phyloP scores from a whole-genome alignment of 306 rosid species.

The Datisca glomerata region DNA sequence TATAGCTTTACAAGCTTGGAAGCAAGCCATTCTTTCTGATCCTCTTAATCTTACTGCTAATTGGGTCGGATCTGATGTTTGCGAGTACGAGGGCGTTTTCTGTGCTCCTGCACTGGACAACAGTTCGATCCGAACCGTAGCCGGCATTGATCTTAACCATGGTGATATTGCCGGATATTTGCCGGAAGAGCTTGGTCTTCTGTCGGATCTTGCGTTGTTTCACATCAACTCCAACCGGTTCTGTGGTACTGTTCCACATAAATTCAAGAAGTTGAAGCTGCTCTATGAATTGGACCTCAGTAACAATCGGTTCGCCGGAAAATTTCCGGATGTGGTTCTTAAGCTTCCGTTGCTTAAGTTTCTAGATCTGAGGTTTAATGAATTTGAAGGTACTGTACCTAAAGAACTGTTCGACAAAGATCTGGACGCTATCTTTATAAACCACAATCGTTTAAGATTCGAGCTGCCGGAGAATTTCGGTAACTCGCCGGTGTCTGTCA shows the following conservation, averaged over 20 bases:
- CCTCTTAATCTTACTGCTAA: slow-evolving; percentile 40
- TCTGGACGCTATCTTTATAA: slow-evolving; percentile 82
- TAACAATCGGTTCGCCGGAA: slow-evolving; percentile 85
- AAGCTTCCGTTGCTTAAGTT: slow-evolving; percentile 58
- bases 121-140: slow-evolving; percentile 50
- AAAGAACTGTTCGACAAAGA: slow-evolving; percentile 77
- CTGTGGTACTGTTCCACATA: slow-evolving; percentile 81
- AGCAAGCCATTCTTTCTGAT: slow-evolving; percentile 82
- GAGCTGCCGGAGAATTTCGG: slow-evolving; percentile 80
- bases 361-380: slow-evolving; percentile 91
- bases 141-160: slow-evolving; percentile 94
- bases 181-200: slow-evolving; percentile 78
- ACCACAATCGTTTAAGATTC: slow-evolving; percentile 60
- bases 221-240: slow-evolving; percentile 81
- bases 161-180: slow-evolving; percentile 93
- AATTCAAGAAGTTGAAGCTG: slow-evolving; percentile 36
- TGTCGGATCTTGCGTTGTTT: slow-evolving; percentile 63
- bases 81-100: slow-evolving; percentile 49
- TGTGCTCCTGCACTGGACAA: slow-evolving; percentile 62
- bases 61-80: slow-evolving; percentile 81
- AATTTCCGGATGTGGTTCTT: slow-evolving; percentile 68
- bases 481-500: slow-evolving; percentile 90
- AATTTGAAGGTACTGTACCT: slow-evolving; percentile 91
- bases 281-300: slow-evolving; percentile 80
- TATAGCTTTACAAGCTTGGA: slow-evolving; percentile 81